These are phyloP conservation scores for Astrephomene gubernaculifera DNA, from an alignment of 139 green algal species.

Conservation along the genomic window DNA sequence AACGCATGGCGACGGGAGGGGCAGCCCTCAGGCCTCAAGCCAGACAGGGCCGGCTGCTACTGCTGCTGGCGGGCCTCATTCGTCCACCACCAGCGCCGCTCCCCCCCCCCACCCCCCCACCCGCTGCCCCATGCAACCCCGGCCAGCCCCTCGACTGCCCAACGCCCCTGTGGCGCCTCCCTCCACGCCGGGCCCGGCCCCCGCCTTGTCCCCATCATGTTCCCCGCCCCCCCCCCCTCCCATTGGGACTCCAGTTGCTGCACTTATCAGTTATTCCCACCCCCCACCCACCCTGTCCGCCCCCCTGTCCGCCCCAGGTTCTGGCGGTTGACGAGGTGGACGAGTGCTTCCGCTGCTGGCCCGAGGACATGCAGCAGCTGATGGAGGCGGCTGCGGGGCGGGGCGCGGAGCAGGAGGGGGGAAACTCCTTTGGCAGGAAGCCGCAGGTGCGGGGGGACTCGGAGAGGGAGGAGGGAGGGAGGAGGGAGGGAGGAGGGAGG, in stretches of 20 bases:
- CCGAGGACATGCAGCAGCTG: slow-evolving; percentile 45
- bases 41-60: too few species aligned
- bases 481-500: too few species aligned
- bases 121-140: too few species aligned
- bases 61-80: too few species aligned
- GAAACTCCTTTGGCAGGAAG: slow-evolving; percentile 15
- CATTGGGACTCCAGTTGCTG: not conserved
- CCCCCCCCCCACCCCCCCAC: too few species aligned
- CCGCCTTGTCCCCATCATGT: not conserved
- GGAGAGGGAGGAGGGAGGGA: too few species aligned
- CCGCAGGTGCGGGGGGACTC: slow-evolving; percentile 31
- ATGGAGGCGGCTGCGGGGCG: slow-evolving; percentile 26
- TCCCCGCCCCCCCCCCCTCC: not conserved
- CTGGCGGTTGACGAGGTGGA: slow-evolving; percentile 74
- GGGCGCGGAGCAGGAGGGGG: not conserved
- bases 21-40: too few species aligned
- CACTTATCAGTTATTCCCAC: not conserved
- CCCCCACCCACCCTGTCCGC: not conserved
- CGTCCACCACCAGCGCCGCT: too few species aligned
- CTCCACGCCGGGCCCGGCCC: too few species aligned
- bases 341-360: slow-evolving; percentile 59
- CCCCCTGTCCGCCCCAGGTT: slow-evolving; percentile 46
- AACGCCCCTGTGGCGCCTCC: too few species aligned
- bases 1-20: too few species aligned
- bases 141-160: too few species aligned